Conservation (phyloP, 441 rosid species). For the Arabidopsis lyrata region DNA sequence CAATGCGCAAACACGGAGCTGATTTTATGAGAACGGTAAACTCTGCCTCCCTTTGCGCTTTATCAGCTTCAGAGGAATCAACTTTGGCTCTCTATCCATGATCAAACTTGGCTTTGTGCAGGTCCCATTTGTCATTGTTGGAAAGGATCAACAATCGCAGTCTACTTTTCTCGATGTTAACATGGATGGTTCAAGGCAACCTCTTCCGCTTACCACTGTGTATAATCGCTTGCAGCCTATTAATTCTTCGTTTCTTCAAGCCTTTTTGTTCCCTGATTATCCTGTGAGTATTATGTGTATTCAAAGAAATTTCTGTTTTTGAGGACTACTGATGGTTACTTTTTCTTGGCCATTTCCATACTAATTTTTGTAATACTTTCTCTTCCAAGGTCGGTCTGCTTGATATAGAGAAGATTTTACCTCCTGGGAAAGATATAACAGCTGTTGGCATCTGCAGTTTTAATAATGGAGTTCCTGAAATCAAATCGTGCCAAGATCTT, state of each 20-base stretch:
- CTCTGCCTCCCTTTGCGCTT: constrained; percentile 2
- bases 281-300: constrained; percentile 34
- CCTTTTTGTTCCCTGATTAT: constrained; percentile 81
- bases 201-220: constrained; percentile 80
- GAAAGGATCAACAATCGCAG: constrained; percentile 54
- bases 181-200: constrained; percentile 75
- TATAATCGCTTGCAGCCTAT: constrained; percentile 82
- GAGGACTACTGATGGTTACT: background rate
- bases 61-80: constrained; percentile 10
- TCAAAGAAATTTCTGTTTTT: background rate
- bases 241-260: constrained; percentile 82
- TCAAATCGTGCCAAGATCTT: constrained; percentile 83
- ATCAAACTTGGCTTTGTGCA: constrained; percentile 37
- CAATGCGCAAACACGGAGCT: constrained; percentile 71
- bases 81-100: constrained; percentile 18
- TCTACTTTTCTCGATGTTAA: constrained; percentile 66
- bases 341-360: background rate
- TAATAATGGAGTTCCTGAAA: constrained; percentile 72
- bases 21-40: constrained; percentile 65
- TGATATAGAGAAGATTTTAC: constrained; percentile 92
- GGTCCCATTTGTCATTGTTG: constrained; percentile 89
- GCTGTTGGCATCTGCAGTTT: constrained; percentile 71
- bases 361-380: constrained; percentile 15
- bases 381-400: constrained; percentile 77
- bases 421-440: constrained; percentile 72